Percentiles rank a stretch among this genome's conserved stretches.
Conservation (phyloP, 2,329 filamentous ascomycete genomes). For the Diaporthe caulivora region DNA sequence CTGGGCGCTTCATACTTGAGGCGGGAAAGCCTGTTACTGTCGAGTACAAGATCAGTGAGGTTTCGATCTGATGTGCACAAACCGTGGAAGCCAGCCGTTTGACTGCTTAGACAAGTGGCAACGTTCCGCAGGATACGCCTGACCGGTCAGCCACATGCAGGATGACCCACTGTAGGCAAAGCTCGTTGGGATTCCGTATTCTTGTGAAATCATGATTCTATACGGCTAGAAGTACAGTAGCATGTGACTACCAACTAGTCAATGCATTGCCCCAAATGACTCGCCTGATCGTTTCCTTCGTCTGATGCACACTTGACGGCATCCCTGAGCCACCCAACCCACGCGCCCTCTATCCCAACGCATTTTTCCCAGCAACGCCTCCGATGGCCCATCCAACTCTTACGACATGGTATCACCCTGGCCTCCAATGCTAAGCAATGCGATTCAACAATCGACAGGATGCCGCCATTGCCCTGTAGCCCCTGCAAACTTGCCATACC, state of each 20-base stretch:
- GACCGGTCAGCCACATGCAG: too few species aligned
- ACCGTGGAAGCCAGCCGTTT: neutral
- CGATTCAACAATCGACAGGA: slow-evolving; percentile 22
- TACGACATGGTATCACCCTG: slow-evolving; percentile 16
- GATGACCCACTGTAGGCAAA: too few species aligned
- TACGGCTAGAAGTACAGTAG: slow-evolving; percentile 28
- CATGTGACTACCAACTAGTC: neutral
- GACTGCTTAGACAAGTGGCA: neutral
- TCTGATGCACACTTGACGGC: slow-evolving; percentile 14
- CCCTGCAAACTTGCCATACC: slow-evolving; percentile 9
- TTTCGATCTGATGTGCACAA: slow-evolving; percentile 40
- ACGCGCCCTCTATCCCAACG: slow-evolving; percentile 31
- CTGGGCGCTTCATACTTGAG: slow-evolving; percentile 57
- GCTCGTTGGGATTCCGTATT: too few species aligned
- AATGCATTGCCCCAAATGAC: neutral
- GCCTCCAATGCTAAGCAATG: slow-evolving; percentile 28
- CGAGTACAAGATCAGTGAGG: slow-evolving; percentile 60
- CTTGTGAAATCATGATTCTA: slow-evolving; percentile 1
- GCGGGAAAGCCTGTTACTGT: slow-evolving; percentile 53
- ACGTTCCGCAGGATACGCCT: too few species aligned
- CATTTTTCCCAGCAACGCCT: slow-evolving; percentile 35
- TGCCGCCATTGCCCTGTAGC: slow-evolving; percentile 13
- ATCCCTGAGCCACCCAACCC: neutral
- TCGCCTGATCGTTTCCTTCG: neutral
- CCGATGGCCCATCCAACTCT: slow-evolving; percentile 26